Conservation (phyloP, 441 rosid species). For the Metrosideros polymorpha region DNA sequence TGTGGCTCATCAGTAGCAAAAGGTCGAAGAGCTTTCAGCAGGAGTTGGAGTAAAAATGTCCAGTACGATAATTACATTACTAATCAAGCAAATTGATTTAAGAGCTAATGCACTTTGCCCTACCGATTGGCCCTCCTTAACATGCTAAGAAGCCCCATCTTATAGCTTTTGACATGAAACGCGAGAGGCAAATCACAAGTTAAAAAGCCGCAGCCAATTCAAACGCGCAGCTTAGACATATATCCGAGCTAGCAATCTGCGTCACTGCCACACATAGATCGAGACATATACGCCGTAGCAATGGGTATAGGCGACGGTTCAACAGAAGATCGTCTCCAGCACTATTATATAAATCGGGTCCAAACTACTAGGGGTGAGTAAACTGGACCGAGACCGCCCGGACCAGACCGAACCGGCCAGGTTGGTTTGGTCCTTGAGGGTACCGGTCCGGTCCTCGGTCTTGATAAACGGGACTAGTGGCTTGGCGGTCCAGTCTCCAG, state of each 20-base stretch:
- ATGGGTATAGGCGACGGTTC: not conserved
- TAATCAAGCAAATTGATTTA: not conserved
- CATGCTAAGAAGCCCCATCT: not conserved
- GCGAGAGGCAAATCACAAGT: not conserved
- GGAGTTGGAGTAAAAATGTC: not conserved
- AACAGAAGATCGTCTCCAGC: not conserved
- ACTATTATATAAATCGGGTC: not conserved
- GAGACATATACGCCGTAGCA: not conserved
- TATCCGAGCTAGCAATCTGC: not conserved
- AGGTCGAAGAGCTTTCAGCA: not conserved
- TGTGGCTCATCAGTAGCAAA: not conserved
- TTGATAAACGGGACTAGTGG: too few relatives aligned
- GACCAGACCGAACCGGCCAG: too few relatives aligned
- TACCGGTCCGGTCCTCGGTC: too few relatives aligned
- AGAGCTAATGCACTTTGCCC: not conserved
- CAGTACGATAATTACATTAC: not conserved
- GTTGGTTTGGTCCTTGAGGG: too few relatives aligned
- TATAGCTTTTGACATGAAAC: not conserved
- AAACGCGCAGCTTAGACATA: not conserved
- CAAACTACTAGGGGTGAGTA: too few relatives aligned
- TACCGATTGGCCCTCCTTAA: not conserved
- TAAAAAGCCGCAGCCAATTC: not conserved
- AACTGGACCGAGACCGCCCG: too few relatives aligned
- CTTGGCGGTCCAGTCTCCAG: too few relatives aligned
- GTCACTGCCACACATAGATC: not conserved